A percentile compares a stretch with the other conserved stretches of the same genome.
Conservation (phyloP, 805 yeast species). For the Cyberlindnera americana region DNA sequence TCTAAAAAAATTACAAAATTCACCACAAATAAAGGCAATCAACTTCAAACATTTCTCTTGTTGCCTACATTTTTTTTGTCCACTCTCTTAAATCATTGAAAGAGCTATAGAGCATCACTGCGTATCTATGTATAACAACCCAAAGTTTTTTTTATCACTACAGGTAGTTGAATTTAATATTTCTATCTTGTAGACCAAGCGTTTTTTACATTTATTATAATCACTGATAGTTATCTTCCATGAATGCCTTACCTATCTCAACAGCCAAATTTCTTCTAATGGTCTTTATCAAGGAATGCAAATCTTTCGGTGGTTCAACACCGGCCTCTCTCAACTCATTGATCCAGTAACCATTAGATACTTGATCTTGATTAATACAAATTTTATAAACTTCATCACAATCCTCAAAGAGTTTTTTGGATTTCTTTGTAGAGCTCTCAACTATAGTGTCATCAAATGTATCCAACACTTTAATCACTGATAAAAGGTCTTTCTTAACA, state of each 20-base stretch:
- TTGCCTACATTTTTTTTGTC: not conserved
- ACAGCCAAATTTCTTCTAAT: constrained; percentile 25
- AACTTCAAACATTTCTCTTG: not conserved
- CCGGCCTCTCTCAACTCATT: constrained; percentile 17
- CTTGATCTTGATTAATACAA: constrained; percentile 10
- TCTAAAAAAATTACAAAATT: no score
- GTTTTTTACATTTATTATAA: no score
- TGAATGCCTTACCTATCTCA: constrained; percentile 25
- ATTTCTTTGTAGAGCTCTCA: no score
- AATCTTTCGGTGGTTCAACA: constrained; percentile 19
- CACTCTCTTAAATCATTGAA: no score
- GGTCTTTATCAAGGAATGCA: constrained; percentile 14
- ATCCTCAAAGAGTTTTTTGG: constrained; percentile 11
- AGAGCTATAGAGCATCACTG: constrained; percentile 2
- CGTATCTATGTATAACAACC: constrained; percentile 1
- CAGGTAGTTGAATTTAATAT: constrained; percentile 10
- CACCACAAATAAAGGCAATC: no score
- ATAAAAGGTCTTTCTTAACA: constrained; percentile 19
- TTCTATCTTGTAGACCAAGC: no score
- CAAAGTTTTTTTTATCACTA: constrained; percentile 4
- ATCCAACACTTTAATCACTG: constrained; percentile 22
- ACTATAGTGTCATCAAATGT: constrained; percentile 23
- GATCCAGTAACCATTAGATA: constrained; percentile 21
- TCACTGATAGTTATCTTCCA: constrained; percentile 19
- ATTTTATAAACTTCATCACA: constrained; percentile 23